These are phyloP conservation scores for Hypoxylon sp. DNA, from an alignment of 2,329 filamentous ascomycete genomes.

Conservation along the genomic window DNA sequence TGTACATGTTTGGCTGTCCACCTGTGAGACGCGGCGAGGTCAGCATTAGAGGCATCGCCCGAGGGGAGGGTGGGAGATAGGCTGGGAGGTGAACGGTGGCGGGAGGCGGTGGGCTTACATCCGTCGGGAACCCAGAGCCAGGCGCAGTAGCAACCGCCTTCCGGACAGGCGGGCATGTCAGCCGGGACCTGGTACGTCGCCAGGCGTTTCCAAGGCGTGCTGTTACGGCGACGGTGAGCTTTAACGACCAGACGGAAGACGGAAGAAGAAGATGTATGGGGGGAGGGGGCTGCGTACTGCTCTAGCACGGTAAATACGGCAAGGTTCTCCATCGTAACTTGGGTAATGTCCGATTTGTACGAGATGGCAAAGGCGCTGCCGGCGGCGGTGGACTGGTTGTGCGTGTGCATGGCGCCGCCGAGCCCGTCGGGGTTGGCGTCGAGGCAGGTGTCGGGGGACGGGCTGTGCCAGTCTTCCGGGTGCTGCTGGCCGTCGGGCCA, in stretches of 20 bases:
- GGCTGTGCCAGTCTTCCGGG: constrained; percentile 55
- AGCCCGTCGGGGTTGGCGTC: constrained; percentile 36
- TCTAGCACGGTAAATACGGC: constrained; percentile 57
- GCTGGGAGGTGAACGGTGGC: no score
- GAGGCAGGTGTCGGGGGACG: constrained; percentile 41
- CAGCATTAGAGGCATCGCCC: neutral
- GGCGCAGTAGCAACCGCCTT: constrained; percentile 34
- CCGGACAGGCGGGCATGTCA: constrained; percentile 27
- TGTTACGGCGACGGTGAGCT: constrained; percentile 2
- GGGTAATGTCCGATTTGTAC: constrained; percentile 55
- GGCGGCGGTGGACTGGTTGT: constrained; percentile 52
- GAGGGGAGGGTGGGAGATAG: no score
- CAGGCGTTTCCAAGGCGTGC: constrained; percentile 33
- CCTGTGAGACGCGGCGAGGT: constrained; percentile 1
- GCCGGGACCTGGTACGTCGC: constrained; percentile 30
- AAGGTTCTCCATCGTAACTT: constrained; percentile 60
- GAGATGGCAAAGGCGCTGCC: constrained; percentile 60
- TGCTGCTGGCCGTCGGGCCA: constrained; percentile 59
- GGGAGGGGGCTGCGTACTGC: constrained; percentile 48
- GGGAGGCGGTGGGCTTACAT: constrained; percentile 17
- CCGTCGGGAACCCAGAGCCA: constrained; percentile 34
- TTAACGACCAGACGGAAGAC: neutral
- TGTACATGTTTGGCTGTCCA: constrained; percentile 45
- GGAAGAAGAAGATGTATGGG: neutral
- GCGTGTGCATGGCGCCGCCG: constrained; percentile 56